A percentile compares a stretch with the other conserved stretches of the same genome.
phyloP scores from a whole-genome alignment of 2,329 filamentous ascomycete species.

The Aureobasidium mangrovei region DNA sequence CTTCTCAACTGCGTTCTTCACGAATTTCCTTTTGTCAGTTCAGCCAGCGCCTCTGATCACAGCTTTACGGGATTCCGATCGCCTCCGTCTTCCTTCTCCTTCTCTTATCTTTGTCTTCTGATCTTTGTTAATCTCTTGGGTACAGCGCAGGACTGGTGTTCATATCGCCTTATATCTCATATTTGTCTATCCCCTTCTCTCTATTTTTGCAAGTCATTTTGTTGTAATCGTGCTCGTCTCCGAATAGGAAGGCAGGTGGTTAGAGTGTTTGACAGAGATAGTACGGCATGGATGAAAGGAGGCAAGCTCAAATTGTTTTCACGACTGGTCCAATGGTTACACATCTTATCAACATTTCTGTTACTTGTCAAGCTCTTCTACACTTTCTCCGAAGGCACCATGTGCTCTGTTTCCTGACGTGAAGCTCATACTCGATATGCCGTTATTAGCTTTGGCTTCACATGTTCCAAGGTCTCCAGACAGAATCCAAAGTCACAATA shows the following conservation, averaged over 20 bases:
- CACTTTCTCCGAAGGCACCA: no score
- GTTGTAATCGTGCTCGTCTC: background rate
- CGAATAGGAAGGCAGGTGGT: background rate
- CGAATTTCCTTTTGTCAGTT: conserved; percentile 10
- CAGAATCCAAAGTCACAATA: no score
- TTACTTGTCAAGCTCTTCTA: background rate
- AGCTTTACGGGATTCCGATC: background rate
- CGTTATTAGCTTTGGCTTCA: no score
- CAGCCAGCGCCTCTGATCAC: conserved; percentile 3
- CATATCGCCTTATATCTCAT: conserved; percentile 1
- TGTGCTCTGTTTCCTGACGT: no score
- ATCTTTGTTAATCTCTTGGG: background rate
- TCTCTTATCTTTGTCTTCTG: background rate
- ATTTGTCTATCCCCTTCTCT: background rate
- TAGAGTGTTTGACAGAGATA: background rate
- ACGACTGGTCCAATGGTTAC: background rate
- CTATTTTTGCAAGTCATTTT: background rate
- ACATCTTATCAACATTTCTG: background rate
- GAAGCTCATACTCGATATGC: no score
- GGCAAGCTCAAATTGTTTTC: background rate
- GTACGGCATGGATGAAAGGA: background rate
- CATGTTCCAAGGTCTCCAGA: no score
- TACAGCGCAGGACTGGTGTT: conserved; percentile 5
- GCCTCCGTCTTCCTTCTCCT: background rate
- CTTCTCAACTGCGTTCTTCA: background rate